A percentile compares a stretch with the other conserved stretches of the same genome.
phyloP scores from a whole-genome alignment of 768 basidiomycete species.

The Xerocomellus amylosporus region DNA sequence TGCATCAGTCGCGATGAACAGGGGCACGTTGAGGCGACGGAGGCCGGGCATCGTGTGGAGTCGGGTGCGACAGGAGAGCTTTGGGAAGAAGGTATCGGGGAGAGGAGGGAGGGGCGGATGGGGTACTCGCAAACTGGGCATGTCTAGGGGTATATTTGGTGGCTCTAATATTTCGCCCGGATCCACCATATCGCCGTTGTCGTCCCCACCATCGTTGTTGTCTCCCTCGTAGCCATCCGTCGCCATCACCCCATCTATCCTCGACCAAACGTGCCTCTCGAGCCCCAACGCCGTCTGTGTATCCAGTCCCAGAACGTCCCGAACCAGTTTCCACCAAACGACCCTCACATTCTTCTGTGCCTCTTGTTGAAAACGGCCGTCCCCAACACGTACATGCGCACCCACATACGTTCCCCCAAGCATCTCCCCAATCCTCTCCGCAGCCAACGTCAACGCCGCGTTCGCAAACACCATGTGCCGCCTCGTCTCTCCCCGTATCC shows the following conservation, averaged over 20 bases:
- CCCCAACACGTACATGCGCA: slow-evolving; percentile 66
- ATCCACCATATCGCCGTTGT: neutral
- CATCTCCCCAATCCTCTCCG: slow-evolving; percentile 41
- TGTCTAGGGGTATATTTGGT: slow-evolving; percentile 19
- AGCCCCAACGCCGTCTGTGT: slow-evolving; percentile 34
- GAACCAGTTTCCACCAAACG: slow-evolving; percentile 60
- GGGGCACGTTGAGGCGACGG: slow-evolving; percentile 48
- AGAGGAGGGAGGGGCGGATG: slow-evolving; percentile 30
- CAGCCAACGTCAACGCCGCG: slow-evolving; percentile 41
- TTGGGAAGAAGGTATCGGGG: slow-evolving; percentile 11
- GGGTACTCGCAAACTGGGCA: slow-evolving; percentile 20
- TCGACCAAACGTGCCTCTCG: slow-evolving; percentile 14
- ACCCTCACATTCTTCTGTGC: slow-evolving; percentile 41
- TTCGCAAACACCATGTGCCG: slow-evolving; percentile 57
- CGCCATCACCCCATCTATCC: neutral
- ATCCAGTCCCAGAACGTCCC: slow-evolving; percentile 43
- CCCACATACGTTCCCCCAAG: slow-evolving; percentile 55
- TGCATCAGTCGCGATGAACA: slow-evolving; percentile 68
- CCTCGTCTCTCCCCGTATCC: slow-evolving; percentile 48
- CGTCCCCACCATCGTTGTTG: neutral
- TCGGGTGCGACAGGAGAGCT: slow-evolving; percentile 37
- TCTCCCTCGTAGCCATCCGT: neutral
- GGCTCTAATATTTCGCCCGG: slow-evolving; percentile 8
- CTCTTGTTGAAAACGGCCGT: slow-evolving; percentile 55
- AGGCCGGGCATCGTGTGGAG: slow-evolving; percentile 37